Evolutionary conservation across 2,329 filamentous ascomycete genomes (phyloP).

Genomic region (Rhinocladiella mackenziei): DNA sequence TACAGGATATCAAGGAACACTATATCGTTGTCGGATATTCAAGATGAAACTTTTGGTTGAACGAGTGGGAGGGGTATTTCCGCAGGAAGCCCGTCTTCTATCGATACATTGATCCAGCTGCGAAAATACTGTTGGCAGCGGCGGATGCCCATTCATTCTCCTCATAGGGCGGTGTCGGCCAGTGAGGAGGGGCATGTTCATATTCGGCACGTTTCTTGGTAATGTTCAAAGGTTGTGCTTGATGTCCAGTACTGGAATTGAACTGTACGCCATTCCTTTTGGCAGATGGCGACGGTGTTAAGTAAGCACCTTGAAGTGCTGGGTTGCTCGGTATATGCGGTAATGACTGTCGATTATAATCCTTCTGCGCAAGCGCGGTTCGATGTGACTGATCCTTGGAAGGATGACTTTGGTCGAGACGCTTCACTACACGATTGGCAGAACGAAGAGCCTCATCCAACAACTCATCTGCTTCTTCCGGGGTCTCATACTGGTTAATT

Average conservation of each 20-base stretch:
- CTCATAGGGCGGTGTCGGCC: conserved; percentile 93
- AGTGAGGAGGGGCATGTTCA: conserved; percentile 61
- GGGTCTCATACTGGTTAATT: conserved; percentile 80
- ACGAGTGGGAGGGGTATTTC: conserved; percentile 13
- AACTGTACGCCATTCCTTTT: conserved; percentile 75
- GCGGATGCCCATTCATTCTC: conserved; percentile 87
- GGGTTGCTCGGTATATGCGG: conserved; percentile 28
- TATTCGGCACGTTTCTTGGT: conserved; percentile 54
- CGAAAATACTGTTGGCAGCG: conserved; percentile 76
- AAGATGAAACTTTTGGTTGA: conserved; percentile 18
- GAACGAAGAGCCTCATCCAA: conserved; percentile 82
- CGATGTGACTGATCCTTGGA: conserved; percentile 42
- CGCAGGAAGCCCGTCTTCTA: conserved; percentile 10
- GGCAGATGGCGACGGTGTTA: conserved; percentile 75
- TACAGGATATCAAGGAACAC: conserved; percentile 28
- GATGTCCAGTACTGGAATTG: conserved; percentile 49
- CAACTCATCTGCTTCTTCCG: conserved; percentile 93
- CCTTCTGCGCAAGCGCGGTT: conserved; percentile 36
- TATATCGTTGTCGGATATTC: conserved; percentile 20
- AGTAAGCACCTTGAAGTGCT: conserved; percentile 47
- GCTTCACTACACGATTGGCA: conserved; percentile 69
- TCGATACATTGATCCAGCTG: conserved; percentile 50
- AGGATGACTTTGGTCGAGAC: conserved; percentile 52
- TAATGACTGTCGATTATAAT: conserved; percentile 35
- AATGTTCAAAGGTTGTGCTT: conserved; percentile 66